phyloP scores from a whole-genome alignment of 345 rosid species.

The Populus ilicifolia region DNA sequence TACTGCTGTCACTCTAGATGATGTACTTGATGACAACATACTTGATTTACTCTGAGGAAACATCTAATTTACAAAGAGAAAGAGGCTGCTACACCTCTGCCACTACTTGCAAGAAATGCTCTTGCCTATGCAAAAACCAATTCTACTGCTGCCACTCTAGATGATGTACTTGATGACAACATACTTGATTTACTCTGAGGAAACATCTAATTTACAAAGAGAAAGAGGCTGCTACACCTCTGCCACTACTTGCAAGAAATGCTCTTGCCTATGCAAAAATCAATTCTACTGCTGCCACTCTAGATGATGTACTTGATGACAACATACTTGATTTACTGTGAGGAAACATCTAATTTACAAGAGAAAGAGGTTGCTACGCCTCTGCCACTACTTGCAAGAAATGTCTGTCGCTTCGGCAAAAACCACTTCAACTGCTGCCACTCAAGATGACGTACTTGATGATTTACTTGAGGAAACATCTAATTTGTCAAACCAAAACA shows the following conservation, averaged over 20 bases:
- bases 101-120: slow-evolving; percentile 16
- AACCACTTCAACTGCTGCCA: slow-evolving; percentile 13
- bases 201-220: slow-evolving; percentile 32
- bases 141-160: too few species aligned
- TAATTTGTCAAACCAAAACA: slow-evolving; percentile 17
- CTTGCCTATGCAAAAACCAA: slow-evolving; percentile 11
- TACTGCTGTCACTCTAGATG: too few species aligned
- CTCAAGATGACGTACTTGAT: slow-evolving; percentile 49
- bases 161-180: too few species aligned
- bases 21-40: too few species aligned
- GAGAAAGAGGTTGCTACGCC: slow-evolving; percentile 9
- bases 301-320: slow-evolving; percentile 14
- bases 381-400: slow-evolving; percentile 18
- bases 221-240: slow-evolving; percentile 5
- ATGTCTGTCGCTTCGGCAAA: slow-evolving; percentile 11
- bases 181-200: slow-evolving; percentile 51
- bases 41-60: slow-evolving; percentile 52
- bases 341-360: slow-evolving; percentile 37
- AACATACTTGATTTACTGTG: slow-evolving; percentile 52
- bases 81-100: slow-evolving; percentile 11
- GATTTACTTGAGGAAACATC: slow-evolving; percentile 56
- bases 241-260: slow-evolving; percentile 18
- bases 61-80: slow-evolving; percentile 24
- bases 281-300: slow-evolving; percentile 15
- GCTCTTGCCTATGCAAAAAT: slow-evolving; percentile 12